These are phyloP conservation scores for Amoebophrya sp. DNA, from an alignment of 169 alveolate genomes.

Conservation along the genomic window DNA sequence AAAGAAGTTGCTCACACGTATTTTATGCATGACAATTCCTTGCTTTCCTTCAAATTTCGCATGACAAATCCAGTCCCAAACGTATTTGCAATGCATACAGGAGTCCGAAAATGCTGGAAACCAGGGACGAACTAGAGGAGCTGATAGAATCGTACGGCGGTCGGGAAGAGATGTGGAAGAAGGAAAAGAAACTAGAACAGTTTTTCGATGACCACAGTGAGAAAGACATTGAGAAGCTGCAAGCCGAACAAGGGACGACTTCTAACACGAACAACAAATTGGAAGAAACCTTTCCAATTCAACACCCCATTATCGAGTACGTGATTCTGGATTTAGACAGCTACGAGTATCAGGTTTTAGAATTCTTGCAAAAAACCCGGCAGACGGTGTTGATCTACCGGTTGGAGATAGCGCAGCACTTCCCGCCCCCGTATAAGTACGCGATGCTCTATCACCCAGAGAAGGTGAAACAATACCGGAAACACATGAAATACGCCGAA, in stretches of 20 bases:
- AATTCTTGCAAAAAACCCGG: neutral
- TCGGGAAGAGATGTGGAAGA: neutral
- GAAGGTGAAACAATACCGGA: neutral
- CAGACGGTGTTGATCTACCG: constrained; percentile 1
- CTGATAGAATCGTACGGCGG: neutral
- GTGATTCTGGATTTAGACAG: neutral
- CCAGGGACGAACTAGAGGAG: neutral
- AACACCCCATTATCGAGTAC: neutral
- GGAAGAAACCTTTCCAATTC: no score
- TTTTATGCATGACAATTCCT: no score
- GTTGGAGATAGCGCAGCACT: neutral
- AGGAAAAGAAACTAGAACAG: neutral
- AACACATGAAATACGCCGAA: neutral
- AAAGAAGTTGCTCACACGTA: no score
- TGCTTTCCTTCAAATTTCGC: no score
- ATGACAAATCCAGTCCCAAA: no score
- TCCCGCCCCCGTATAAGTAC: constrained; percentile 5
- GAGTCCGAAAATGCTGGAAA: neutral
- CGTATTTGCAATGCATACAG: no score
- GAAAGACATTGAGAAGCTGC: no score
- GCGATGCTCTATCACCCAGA: neutral
- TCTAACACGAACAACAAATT: no score
- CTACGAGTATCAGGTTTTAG: neutral
- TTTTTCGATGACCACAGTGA: no score
- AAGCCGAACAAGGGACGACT: no score